Percentiles rank a stretch among this genome's conserved stretches.
These are phyloP conservation scores for Phytophthora quininea DNA, from an alignment of 352 stramenopile species.

Conservation along the genomic window DNA sequence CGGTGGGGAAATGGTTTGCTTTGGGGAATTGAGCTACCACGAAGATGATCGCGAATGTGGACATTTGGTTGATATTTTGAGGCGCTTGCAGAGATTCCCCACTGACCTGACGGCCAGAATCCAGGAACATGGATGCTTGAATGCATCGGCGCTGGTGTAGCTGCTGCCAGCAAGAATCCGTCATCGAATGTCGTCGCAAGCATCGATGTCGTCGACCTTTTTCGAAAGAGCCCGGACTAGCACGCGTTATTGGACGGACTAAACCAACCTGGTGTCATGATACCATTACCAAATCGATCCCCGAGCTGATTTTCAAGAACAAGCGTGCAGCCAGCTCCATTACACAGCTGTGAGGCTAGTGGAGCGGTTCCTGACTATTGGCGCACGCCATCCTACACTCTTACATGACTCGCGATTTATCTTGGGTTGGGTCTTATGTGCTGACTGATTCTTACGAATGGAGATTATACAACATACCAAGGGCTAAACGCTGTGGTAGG, in stretches of 20 bases:
- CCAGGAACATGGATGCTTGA: slow-evolving; percentile 88
- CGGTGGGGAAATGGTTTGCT: slow-evolving; percentile 64
- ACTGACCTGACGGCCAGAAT: slow-evolving; percentile 30
- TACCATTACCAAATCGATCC: slow-evolving; percentile 3
- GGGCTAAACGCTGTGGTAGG: not conserved
- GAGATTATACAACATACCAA: not conserved
- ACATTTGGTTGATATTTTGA: slow-evolving; percentile 50
- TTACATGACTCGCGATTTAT: not conserved
- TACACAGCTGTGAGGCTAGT: slow-evolving; percentile 26
- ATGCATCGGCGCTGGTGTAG: slow-evolving; percentile 41
- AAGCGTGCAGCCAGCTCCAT: slow-evolving; percentile 21
- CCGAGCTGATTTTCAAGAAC: slow-evolving; percentile 16
- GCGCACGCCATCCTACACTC: slow-evolving; percentile 22
- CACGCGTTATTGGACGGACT: slow-evolving; percentile 3
- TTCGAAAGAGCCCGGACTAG: slow-evolving; percentile 19
- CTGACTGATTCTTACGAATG: not conserved
- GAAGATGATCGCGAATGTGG: slow-evolving; percentile 19
- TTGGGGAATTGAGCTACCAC: slow-evolving; percentile 39
- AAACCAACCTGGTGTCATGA: slow-evolving; percentile 5
- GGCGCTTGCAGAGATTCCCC: slow-evolving; percentile 26
- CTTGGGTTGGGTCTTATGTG: not conserved
- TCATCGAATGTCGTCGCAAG: slow-evolving; percentile 4
- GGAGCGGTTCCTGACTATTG: slow-evolving; percentile 31
- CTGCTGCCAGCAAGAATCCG: slow-evolving; percentile 7
- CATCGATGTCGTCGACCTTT: slow-evolving; percentile 27